Evolutionary conservation across 2,329 filamentous ascomycete genomes (phyloP), one percentile per base, ranked within the genome.

Genomic region (Fonsecaea pedrosoi): DNA sequence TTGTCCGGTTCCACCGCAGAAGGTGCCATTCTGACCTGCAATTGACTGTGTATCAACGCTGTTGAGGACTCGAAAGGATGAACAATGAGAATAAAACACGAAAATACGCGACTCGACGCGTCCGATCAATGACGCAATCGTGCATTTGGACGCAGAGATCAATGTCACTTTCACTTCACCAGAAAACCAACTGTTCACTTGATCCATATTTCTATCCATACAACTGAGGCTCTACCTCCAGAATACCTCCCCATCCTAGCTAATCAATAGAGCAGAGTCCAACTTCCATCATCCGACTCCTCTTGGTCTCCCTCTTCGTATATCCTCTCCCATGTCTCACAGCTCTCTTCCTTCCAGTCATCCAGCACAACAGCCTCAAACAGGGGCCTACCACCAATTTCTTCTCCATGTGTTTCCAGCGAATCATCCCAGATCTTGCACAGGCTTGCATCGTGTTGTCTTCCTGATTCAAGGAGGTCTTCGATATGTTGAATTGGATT

Each of bases 1-100:
- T 25, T 35, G 15, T 65, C 57, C 18, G 40, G 35, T 5, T 68
- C 66, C 9, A 70, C 59, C 9, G 68, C 71, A 54, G 69, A 68
- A 13, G 71, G 71, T 8, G 71, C 65, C 71, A 72, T 72, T 15
- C 5, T 35, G 18, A 25, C 7, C 15, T 34, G 12, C 45, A 15
- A 4, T 7, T n/a, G 7, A 42, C 30, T 42, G 34, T n/a, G 10
- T 30, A 32, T 25, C 25, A 25, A 25, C 3, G 25, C 25, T 25
- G 25, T 2, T 25, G 42, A 18, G 25, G 32, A 18, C 6, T 25
- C 25, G 35, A 50, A 18, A 53, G 21, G 3, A 32, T 45, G 21
- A 57, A 45, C 25, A 25, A 25, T 25, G 25, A 25, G 25, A 25
- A 25, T 25, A 35, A 42, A 61, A 25, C 2, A 38, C 21, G 25